Evolutionary conservation across 148 eudicot species (phyloP).

Genomic region (Drosera capensis): DNA sequence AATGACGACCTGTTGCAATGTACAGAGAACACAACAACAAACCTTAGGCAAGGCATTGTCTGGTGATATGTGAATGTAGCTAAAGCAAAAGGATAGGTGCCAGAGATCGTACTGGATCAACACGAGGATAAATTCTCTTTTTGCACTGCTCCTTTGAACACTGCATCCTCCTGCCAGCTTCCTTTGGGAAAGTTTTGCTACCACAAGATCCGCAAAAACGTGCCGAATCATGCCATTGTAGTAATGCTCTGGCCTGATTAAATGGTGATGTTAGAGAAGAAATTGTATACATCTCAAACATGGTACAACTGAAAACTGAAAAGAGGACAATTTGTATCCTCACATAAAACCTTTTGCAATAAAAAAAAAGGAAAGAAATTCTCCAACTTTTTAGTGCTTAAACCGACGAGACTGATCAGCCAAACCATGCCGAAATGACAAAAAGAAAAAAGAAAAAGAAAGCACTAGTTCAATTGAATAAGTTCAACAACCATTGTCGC

Average conservation of each 20-base stretch:
- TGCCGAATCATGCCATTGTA: slow-evolving; percentile 65
- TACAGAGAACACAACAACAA: not conserved
- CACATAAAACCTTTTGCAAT: too few species aligned
- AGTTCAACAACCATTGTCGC: too few species aligned
- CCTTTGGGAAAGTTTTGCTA: slow-evolving; percentile 44
- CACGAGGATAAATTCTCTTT: slow-evolving; percentile 82
- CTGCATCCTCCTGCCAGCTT: slow-evolving; percentile 84
- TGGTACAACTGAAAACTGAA: not conserved
- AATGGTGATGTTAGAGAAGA: not conserved
- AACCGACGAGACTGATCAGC: too few species aligned
- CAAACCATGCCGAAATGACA: too few species aligned
- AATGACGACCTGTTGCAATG: slow-evolving; percentile 64
- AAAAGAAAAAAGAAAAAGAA: too few species aligned
- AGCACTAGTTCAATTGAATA: too few species aligned
- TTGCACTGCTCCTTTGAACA: slow-evolving; percentile 74
- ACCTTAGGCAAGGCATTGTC: not conserved
- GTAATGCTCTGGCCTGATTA: slow-evolving; percentile 73
- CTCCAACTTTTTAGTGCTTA: too few species aligned
- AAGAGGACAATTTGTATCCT: too few species aligned
- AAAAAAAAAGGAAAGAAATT: too few species aligned
- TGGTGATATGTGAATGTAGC: not conserved
- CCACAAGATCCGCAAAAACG: slow-evolving; percentile 91
- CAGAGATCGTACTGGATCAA: slow-evolving; percentile 67
- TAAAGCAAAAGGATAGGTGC: slow-evolving; percentile 1
- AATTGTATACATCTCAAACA: not conserved